Base-by-base conservation (phyloP, 139 green algal genomes). In the Marvania coccoides region DNA sequence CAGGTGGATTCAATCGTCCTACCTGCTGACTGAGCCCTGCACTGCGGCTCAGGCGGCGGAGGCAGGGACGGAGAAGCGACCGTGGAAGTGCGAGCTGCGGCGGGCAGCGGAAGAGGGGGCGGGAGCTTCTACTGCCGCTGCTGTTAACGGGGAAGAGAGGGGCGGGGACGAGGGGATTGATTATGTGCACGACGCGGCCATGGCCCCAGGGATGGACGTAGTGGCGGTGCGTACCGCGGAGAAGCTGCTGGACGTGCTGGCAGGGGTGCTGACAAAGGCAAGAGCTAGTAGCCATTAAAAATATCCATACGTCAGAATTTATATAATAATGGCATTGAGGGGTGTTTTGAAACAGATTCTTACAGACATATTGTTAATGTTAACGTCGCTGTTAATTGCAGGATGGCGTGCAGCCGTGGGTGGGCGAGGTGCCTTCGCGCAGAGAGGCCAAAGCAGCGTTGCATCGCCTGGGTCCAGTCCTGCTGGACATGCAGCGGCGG, bases 241-340 rank as follows among this genome's bases (percentile, higher is more conserved):
- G 40, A 71, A 71, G 55, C 33, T 71, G 55, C 63, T 71, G 31
- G 63, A 71, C 26, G 47, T 67, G 45, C 61, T 67, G 45, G 33
- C 8, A 8, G 61, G 61, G n/a, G n/a, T n/a, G n/a, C n/a, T n/a
- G n/a, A n/a, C n/a, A n/a, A n/a, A n/a, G n/a, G n/a, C n/a, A n/a
- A n/a, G n/a, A n/a, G n/a, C n/a, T n/a, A n/a, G n/a, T n/a, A n/a
- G n/a, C n/a, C n/a, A n/a, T n/a, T n/a, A n/a, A n/a, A n/a, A n/a
- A n/a, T n/a, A n/a, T n/a, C n/a, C n/a, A n/a, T n/a, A n/a, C n/a
- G n/a, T n/a, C n/a, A n/a, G n/a, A n/a, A n/a, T n/a, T n/a, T n/a
- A n/a, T n/a, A n/a, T n/a, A n/a, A n/a, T n/a, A n/a, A n/a, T n/a
- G n/a, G n/a, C n/a, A n/a, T n/a, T 67, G 61, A 8, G 36, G 35